These are phyloP conservation scores for Microsporum ferrugineum DNA, from an alignment of 2,329 filamentous ascomycete species.

Conservation along the genomic window DNA sequence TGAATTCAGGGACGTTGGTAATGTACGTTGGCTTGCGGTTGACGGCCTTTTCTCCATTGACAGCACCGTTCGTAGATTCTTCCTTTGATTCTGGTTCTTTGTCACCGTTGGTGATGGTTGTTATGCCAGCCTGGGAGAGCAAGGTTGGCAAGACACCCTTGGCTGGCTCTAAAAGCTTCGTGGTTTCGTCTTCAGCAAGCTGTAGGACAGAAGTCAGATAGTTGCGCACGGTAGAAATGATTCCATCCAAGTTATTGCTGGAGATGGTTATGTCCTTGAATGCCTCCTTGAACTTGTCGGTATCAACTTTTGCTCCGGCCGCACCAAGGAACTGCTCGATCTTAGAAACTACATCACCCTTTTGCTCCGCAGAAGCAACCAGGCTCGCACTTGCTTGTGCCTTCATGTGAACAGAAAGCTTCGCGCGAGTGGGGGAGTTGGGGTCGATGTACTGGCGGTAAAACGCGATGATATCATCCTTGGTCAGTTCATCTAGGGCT, in stretches of 20 bases:
- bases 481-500: slow-evolving; percentile 61
- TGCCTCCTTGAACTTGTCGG: slow-evolving; percentile 31
- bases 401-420: slow-evolving; percentile 70
- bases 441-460: slow-evolving; percentile 67
- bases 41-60: slow-evolving; percentile 22
- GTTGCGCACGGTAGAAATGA: slow-evolving; percentile 41
- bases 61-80: slow-evolving; percentile 24
- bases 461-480: slow-evolving; percentile 68
- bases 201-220: slow-evolving; percentile 42
- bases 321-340: slow-evolving; percentile 38
- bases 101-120: slow-evolving; percentile 31
- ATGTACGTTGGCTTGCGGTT: slow-evolving; percentile 49
- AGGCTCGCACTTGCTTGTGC: slow-evolving; percentile 53
- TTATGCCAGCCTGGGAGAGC: slow-evolving; percentile 37
- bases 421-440: slow-evolving; percentile 60
- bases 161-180: slow-evolving; percentile 40
- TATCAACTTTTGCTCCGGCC: slow-evolving; percentile 36
- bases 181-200: slow-evolving; percentile 40
- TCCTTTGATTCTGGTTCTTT: slow-evolving; percentile 20
- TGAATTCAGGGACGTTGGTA: slow-evolving; percentile 68
- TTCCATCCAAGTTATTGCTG: slow-evolving; percentile 37
- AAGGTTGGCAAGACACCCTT: slow-evolving; percentile 39
- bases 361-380: slow-evolving; percentile 17
- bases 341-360: slow-evolving; percentile 31
- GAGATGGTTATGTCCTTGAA: slow-evolving; percentile 38